Base-by-base conservation (phyloP, 768 basidiomycete genomes). In the Myochromella boudieri region DNA sequence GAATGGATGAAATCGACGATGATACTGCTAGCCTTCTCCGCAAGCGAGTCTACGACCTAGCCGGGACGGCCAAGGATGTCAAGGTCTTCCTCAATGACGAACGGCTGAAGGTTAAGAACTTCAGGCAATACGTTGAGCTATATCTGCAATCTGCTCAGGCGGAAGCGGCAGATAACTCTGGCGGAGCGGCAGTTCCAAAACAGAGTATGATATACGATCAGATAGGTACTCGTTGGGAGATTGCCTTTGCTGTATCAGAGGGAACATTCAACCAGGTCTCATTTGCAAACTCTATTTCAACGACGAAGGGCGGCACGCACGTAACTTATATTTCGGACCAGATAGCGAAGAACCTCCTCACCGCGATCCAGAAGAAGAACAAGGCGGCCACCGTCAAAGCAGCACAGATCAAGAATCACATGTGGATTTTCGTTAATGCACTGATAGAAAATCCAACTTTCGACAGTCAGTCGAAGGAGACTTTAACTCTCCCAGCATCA, bases 381-480 rank as follows among this genome's bases (percentile, higher is more conserved):
- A 97, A 97, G 70, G 92, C 77, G 2, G 92, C 94, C n/a, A 79
- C 87, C 1, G 87, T 98, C 59, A 98, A 97, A 65, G 78, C 91
- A 12, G 80, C 84, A 43, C 93, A 97, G 69, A 85, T 98, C 70
- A 95, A 92, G 75, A 94, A 87, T 59, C 95, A 99, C 62, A 93
- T 99, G 84, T 95, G 91, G 92, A 78, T 99, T 44, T 99, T 98
- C 60, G 85, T 99, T 61, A 98, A 97, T 59, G 84, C 91, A 11
- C 74, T 97, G 50, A 86, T 99, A 55, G 95, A 95, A 70, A 99
- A 99, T 61, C 95, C 97, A 7, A 91, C 93, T 1, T 99, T 99
- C 68, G 95, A 99, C 76, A 94, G 91, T 76, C 97, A 99, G 67
- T 97, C 97, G 28, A 99, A 99, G 72, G 97, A 99, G 65, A 88